These are phyloP conservation scores for Suillus subluteus DNA, from an alignment of 768 basidiomycete species.

Conservation along the genomic window DNA sequence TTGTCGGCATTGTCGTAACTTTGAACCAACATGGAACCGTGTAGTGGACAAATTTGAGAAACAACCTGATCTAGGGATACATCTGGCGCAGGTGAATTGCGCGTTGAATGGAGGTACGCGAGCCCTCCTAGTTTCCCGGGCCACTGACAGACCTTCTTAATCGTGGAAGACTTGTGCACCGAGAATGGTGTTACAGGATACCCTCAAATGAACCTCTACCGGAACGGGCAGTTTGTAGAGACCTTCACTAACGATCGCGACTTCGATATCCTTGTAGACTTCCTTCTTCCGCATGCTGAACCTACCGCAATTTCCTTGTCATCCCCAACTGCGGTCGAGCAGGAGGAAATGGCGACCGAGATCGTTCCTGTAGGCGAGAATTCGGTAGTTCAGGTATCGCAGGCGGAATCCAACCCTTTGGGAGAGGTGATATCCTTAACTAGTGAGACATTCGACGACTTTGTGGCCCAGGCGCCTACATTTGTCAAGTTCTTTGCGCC, in stretches of 20 bases:
- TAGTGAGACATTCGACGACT: slow-evolving; percentile 41
- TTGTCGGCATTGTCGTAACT: slow-evolving; percentile 78
- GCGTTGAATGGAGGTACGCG: slow-evolving; percentile 72
- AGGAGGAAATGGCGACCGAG: slow-evolving; percentile 9
- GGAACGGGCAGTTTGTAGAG: slow-evolving; percentile 63
- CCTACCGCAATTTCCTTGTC: slow-evolving; percentile 22
- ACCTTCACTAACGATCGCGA: slow-evolving; percentile 59
- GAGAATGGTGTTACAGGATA: slow-evolving; percentile 71
- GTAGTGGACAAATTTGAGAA: slow-evolving; percentile 57
- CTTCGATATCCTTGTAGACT: slow-evolving; percentile 56
- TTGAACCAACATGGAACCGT: slow-evolving; percentile 82
- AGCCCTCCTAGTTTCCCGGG: neutral
- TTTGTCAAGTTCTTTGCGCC: slow-evolving; percentile 90
- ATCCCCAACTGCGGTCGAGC: slow-evolving; percentile 10
- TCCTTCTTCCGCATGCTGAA: slow-evolving; percentile 50
- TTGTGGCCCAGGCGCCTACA: slow-evolving; percentile 49
- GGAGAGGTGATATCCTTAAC: slow-evolving; percentile 30
- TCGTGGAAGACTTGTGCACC: slow-evolving; percentile 70
- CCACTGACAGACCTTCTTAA: slow-evolving; percentile 4
- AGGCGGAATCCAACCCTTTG: slow-evolving; percentile 24
- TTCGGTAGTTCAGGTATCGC: slow-evolving; percentile 22
- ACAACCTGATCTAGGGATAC: slow-evolving; percentile 45
- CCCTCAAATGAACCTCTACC: slow-evolving; percentile 76
- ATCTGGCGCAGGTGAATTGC: slow-evolving; percentile 84
- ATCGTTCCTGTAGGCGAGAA: slow-evolving; percentile 11